Base-by-base conservation (phyloP, 2,329 filamentous ascomycete species). In the Dactylellina parvicollis region DNA sequence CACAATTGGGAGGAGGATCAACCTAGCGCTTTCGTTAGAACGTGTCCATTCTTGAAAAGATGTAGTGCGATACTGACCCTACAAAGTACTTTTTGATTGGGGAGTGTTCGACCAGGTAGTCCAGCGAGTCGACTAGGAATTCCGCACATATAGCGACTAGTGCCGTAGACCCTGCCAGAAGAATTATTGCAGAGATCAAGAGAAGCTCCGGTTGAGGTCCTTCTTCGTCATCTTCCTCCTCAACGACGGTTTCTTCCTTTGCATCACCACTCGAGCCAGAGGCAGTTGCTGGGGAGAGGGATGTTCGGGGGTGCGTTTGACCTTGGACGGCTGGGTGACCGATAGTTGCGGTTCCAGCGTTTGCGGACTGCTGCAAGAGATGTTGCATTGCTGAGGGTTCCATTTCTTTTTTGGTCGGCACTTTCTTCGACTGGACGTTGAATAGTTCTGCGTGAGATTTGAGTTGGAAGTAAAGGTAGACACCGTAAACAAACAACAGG, bases 401-500 rank as follows among this genome's bases (percentile, higher is more conserved):
- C 10, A 64, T 16, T 2, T 74, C 59, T 36, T 61, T 74, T 24
- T 70, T 79, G 78, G 87, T 91, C 1, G 88, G 86, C 0, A 90
- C 89, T 80, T 96, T 96, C 77, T 91, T 85, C 76, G 89, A 91
- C 32, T 91, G 88, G 57, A 88, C 87, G 79, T 90, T 92, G 84
- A 96, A 97, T 79, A 96, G 89, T 7, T 83, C 83, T 22, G 86
- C 85, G 80, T 97, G 93, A 0, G 93, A 93, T 80, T 92, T 91
- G 70, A 98, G 88, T 81, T 97, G 94, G 84, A 97, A 97, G 81
- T 91, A 85, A 1, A 98, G 88, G 78, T 96, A 97, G 65, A 87
- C 90, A 54, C 81, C 88, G 80, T 97, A 98, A 8, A 96, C 90
- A 49, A 96, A 79, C 0, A 98, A 85, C 3, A 97, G 85, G 74